A percentile compares a stretch with the other conserved stretches of the same genome.
phyloP scores from a whole-genome alignment of 495 filamentous ascomycete genomes.

The Pseudotulostoma volvatum region DNA sequence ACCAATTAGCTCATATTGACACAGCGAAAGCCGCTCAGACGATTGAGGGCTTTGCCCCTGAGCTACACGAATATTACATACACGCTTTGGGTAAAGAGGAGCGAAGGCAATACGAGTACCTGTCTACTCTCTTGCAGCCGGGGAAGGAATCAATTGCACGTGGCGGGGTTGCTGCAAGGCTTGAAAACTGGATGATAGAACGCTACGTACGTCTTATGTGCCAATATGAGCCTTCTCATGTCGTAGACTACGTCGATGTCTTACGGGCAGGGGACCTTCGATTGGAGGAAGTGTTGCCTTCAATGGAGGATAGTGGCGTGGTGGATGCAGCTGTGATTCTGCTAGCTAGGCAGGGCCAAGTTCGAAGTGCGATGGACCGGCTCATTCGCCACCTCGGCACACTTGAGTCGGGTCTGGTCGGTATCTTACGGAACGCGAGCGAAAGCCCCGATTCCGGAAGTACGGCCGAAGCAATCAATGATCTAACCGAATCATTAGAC shows the following conservation, averaged over 20 bases:
- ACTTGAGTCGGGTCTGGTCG: slow-evolving; percentile 61
- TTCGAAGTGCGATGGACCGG: slow-evolving; percentile 67
- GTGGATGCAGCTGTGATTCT: slow-evolving; percentile 87
- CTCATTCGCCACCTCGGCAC: slow-evolving; percentile 62
- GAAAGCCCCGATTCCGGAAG: slow-evolving; percentile 38
- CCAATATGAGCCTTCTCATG: slow-evolving; percentile 60
- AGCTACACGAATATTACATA: slow-evolving; percentile 57
- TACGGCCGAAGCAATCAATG: slow-evolving; percentile 34
- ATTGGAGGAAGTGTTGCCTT: slow-evolving; percentile 65
- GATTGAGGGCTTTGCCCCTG: slow-evolving; percentile 47
- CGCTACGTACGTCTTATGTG: slow-evolving; percentile 86
- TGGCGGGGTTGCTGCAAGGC: slow-evolving; percentile 16
- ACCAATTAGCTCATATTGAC: slow-evolving; percentile 53
- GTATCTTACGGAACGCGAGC: slow-evolving; percentile 43
- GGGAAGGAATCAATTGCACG: slow-evolving; percentile 21
- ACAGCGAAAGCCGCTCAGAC: slow-evolving; percentile 49
- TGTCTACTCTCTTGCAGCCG: slow-evolving; percentile 65
- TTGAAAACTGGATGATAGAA: slow-evolving; percentile 47
- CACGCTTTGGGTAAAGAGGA: slow-evolving; percentile 45
- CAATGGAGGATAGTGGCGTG: slow-evolving; percentile 75
- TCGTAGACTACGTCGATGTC: slow-evolving; percentile 67
- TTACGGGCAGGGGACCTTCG: slow-evolving; percentile 67
- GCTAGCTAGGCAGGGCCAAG: slow-evolving; percentile 77
- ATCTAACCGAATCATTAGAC: slow-evolving; percentile 57
- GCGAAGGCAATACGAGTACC: slow-evolving; percentile 56